Evolutionary conservation across 2,329 filamentous ascomycete genomes (phyloP).

Genomic region (Fusarium pseudocircinatum): DNA sequence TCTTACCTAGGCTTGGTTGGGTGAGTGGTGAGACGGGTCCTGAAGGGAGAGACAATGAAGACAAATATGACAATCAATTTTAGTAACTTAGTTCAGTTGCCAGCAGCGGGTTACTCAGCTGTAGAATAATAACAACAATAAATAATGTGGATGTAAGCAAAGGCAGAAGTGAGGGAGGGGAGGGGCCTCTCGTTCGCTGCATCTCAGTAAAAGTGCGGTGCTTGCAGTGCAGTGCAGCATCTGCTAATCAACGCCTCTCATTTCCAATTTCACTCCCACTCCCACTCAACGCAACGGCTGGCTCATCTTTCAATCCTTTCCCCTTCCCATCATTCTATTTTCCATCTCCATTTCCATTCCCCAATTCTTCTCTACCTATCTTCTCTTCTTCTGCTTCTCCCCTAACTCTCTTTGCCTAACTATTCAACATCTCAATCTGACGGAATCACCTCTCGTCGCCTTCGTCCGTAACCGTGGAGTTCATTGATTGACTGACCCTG

Average conservation of each 20-base stretch:
- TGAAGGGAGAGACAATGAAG: background rate
- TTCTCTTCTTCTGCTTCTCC: background rate
- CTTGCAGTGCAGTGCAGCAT: background rate
- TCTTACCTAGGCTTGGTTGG: background rate
- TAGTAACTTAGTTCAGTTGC: background rate
- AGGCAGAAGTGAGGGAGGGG: constrained; percentile 14
- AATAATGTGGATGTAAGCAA: background rate
- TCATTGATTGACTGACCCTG: constrained; percentile 29
- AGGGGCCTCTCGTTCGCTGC: background rate
- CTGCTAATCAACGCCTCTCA: constrained; percentile 41
- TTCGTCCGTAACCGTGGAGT: background rate
- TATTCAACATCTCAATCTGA: constrained; percentile 2
- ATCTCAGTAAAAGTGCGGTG: background rate
- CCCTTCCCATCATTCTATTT: constrained; percentile 5
- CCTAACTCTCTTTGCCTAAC: background rate
- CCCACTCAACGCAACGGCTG: constrained; percentile 18
- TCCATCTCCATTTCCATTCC: background rate
- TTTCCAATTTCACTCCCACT: constrained; percentile 28
- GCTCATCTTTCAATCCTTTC: constrained; percentile 7
- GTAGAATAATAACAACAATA: background rate
- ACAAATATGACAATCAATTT: background rate
- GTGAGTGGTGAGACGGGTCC: background rate
- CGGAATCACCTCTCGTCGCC: constrained; percentile 13
- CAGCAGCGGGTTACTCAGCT: background rate
- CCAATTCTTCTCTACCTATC: background rate